Percentiles rank a stretch among this genome's conserved stretches.
Evolutionary conservation across 495 filamentous ascomycete species (phyloP).

Genomic region (Penicillium desertorum): DNA sequence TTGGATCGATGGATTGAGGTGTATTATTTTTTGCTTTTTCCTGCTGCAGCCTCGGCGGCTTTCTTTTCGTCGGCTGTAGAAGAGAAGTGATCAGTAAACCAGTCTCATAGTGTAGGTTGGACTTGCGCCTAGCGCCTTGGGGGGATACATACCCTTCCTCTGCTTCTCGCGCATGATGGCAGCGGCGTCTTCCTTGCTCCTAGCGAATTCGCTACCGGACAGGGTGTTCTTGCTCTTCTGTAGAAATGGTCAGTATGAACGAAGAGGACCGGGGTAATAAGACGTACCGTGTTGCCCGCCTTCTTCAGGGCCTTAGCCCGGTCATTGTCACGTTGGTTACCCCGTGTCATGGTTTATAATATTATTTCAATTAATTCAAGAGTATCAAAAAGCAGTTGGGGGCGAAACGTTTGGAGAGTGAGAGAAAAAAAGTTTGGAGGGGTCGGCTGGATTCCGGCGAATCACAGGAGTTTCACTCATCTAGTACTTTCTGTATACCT

Average conservation of each 20-base stretch:
- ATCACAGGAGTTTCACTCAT: constrained; percentile 3
- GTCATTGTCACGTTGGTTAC: constrained; percentile 89
- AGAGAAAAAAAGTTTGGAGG: constrained; percentile 10
- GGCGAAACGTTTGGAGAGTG: not conserved
- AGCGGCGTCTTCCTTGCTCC: constrained; percentile 73
- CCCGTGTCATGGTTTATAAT: constrained; percentile 68
- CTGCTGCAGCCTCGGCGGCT: constrained; percentile 27
- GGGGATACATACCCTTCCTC: constrained; percentile 60
- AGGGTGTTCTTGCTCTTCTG: constrained; percentile 65
- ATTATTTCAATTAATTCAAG: constrained; percentile 6
- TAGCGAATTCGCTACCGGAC: constrained; percentile 65
- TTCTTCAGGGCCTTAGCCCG: constrained; percentile 79
- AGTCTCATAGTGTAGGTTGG: not conserved
- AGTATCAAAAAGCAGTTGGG: not conserved
- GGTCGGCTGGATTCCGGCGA: constrained; percentile 10
- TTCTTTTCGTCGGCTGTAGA: constrained; percentile 36
- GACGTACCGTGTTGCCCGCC: constrained; percentile 44
- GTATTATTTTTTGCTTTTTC: constrained; percentile 1
- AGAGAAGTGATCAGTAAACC: constrained; percentile 3
- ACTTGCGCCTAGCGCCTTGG: not conserved
- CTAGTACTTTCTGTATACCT: not conserved
- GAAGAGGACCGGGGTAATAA: not conserved
- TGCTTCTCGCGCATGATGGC: constrained; percentile 91
- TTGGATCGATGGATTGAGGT: not conserved
- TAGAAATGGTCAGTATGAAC: constrained; percentile 15